phyloP scores from a whole-genome alignment of 306 rosid genomes.

The Luffa aegyptiaca region DNA sequence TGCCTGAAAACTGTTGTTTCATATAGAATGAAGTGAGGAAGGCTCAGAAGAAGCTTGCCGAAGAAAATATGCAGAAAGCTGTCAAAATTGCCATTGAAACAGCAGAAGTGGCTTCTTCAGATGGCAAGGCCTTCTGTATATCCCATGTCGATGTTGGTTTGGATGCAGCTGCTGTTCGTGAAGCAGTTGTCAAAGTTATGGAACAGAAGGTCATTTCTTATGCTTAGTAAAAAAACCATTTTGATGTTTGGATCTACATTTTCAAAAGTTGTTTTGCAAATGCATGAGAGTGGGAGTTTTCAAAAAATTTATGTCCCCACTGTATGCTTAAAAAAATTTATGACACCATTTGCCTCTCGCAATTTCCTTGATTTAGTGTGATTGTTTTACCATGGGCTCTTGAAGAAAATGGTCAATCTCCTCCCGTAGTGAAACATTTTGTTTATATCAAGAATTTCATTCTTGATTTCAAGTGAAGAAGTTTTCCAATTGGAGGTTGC shows the following conservation, averaged over 20 bases:
- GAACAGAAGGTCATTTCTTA: conserved; percentile 56
- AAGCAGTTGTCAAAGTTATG: conserved; percentile 71
- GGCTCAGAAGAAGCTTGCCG: conserved; percentile 80
- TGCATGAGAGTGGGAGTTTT: not conserved
- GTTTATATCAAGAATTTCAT: not conserved
- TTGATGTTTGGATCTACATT: not conserved
- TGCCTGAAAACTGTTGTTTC: conserved; percentile 3
- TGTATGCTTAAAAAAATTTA: not conserved
- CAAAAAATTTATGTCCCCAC: not conserved
- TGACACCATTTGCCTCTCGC: not conserved
- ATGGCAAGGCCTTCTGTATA: conserved; percentile 62
- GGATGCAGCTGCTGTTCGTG: conserved; percentile 92
- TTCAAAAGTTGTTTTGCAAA: not conserved
- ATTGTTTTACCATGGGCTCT: not conserved
- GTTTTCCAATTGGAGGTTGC: not conserved
- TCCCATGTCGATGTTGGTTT: conserved; percentile 76
- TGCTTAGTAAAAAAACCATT: not conserved
- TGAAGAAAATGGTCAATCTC: not conserved
- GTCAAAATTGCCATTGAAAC: conserved; percentile 46
- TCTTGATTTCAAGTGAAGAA: not conserved
- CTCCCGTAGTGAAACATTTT: not conserved
- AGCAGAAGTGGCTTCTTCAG: conserved; percentile 62
- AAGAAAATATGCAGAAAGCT: conserved; percentile 76
- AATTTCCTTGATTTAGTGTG: not conserved
- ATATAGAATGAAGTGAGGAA: conserved; percentile 64